Evolutionary conservation across 2,329 filamentous ascomycete genomes (phyloP).

Genomic region (Scopulariopsis brevicaulis): DNA sequence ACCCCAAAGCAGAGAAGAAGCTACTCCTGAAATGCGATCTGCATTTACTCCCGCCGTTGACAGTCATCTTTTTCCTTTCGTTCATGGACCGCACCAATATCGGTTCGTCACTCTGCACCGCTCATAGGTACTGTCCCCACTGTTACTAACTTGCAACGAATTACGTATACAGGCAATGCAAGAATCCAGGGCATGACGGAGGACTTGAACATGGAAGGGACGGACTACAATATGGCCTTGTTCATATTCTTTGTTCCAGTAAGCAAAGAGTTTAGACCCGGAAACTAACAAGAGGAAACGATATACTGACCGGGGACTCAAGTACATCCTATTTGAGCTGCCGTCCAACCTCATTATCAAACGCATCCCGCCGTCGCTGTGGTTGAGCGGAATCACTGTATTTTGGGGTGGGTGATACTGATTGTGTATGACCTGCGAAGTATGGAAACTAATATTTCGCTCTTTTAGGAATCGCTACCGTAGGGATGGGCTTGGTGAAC

Average conservation of each 20-base stretch:
- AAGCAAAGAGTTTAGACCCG: slow-evolving; percentile 1
- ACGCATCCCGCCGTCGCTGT: slow-evolving; percentile 50
- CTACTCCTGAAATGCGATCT: slow-evolving; percentile 28
- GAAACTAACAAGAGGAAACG: slow-evolving; percentile 13
- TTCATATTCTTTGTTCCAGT: slow-evolving; percentile 55
- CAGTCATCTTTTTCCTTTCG: slow-evolving; percentile 48
- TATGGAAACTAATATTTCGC: slow-evolving; percentile 15
- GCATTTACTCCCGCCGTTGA: slow-evolving; percentile 26
- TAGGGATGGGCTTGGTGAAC: slow-evolving; percentile 35
- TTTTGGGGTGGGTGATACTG: slow-evolving; percentile 34
- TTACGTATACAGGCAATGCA: slow-evolving; percentile 33
- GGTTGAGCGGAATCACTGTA: slow-evolving; percentile 51
- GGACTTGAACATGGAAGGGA: slow-evolving; percentile 16
- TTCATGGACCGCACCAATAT: slow-evolving; percentile 30
- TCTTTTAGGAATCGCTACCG: slow-evolving; percentile 32
- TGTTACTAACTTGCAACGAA: not conserved
- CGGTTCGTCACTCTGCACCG: slow-evolving; percentile 14
- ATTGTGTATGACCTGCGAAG: slow-evolving; percentile 29
- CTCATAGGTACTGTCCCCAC: not conserved
- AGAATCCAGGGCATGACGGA: slow-evolving; percentile 39
- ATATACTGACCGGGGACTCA: slow-evolving; percentile 19
- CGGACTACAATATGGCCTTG: slow-evolving; percentile 49
- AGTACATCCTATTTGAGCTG: slow-evolving; percentile 52
- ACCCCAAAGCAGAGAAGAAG: slow-evolving; percentile 19
- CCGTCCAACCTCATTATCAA: slow-evolving; percentile 57